Evolutionary conservation across 208 protist genomes (phyloP).

Genomic region (Crithidia sp.): DNA sequence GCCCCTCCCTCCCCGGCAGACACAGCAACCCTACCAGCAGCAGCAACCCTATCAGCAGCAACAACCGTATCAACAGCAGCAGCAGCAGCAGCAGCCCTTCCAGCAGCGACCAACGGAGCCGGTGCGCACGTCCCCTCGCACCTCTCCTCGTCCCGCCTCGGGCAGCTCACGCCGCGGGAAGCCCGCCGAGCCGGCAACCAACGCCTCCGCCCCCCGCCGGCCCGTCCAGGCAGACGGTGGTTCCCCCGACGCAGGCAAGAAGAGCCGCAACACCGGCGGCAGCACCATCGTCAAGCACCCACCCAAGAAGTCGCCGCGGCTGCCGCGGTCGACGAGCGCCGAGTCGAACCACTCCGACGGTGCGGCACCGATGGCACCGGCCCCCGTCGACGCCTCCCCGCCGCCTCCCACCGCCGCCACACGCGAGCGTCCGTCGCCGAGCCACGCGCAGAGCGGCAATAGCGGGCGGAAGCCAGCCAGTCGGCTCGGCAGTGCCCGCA

Average conservation of each 20-base stretch:
- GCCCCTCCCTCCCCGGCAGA: constrained; percentile 3
- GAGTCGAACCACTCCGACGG: constrained; percentile 10
- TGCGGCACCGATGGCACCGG: background rate
- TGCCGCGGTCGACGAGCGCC: background rate
- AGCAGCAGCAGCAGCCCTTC: background rate
- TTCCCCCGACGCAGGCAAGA: constrained; percentile 1
- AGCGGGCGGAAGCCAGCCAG: background rate
- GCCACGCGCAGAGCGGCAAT: constrained; percentile 10
- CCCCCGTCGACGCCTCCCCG: background rate
- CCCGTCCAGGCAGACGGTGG: background rate
- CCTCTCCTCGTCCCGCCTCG: background rate
- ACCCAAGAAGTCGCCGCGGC: constrained; percentile 10
- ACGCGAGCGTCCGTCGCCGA: constrained; percentile 1
- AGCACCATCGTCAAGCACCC: constrained; percentile 12
- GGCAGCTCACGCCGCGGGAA: constrained; percentile 11
- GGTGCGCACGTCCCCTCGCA: constrained; percentile 6
- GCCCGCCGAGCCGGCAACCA: background rate
- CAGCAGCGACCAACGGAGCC: background rate
- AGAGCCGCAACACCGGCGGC: background rate
- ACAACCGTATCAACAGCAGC: constrained; percentile 13
- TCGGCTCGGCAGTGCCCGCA: background rate
- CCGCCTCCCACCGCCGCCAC: background rate
- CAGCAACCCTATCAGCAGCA: constrained; percentile 13
- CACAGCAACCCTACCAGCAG: background rate
- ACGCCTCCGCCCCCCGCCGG: background rate